Base-by-base conservation (phyloP, 1,284 basidiomycete species). In the Ceratobasidium theobromae region DNA sequence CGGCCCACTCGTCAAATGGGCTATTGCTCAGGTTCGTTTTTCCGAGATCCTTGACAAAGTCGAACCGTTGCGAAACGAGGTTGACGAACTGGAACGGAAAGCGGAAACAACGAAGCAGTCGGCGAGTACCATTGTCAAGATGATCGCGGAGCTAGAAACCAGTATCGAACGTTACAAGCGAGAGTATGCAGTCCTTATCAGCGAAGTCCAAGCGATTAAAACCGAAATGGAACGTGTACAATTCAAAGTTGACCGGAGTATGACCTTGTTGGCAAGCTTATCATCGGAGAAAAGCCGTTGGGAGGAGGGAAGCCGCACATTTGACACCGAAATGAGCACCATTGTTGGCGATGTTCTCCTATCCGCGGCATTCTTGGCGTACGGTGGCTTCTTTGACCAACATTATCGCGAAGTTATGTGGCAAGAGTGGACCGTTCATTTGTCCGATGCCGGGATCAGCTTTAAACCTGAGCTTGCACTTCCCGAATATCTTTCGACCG, bases 321-420 rank as follows among this genome's bases (percentile, higher is more conserved):
- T 99, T 75, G 97, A 99, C 74, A 87, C 88, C 1, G 96, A 99
- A 77, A 98, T 99, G 95, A 92, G 93, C 75, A 99, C 98, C 40
- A 96, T 99, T 71, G 92, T 96, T 30, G 97, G 97, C 46, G 97
- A 99, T 75, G 95, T 98, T 33, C 80, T 99, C 38, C 83, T 99
- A 35, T 98, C 96, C 28, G 91, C 97, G 0, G 97, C 94, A 0
- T 98, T 98, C 86, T 79, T 99, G 67, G 95, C 96, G 0, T 99
- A 99, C 73, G 90, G 91, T 21, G 97, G 97, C 67, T 99, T 95
- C 85, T 99, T 99, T 75, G 97, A 99, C 75, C 97, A 99, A 75
- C 89, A 94, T 73, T 97, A 98, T 78, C 93, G 97, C 69, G 95
- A 98, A 76, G 82, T 88, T 65, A 96, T 99, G 92, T 97, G 95